phyloP scores from a whole-genome alignment of 2,329 filamentous ascomycete species.

The Ophiostoma pallidulum region DNA sequence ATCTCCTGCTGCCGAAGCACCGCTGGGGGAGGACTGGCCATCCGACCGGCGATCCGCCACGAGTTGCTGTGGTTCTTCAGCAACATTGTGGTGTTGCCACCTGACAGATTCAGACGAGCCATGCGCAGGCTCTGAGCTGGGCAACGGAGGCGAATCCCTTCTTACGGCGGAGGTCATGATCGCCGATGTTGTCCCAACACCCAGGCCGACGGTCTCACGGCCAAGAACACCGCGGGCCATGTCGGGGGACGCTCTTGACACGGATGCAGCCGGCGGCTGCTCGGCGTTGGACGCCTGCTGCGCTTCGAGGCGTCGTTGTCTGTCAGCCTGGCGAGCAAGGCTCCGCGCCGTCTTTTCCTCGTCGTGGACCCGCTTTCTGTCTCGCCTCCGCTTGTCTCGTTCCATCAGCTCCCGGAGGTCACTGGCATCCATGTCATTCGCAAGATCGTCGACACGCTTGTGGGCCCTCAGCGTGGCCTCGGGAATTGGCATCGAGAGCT shows the following conservation, averaged over 20 bases:
- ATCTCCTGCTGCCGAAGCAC: no score
- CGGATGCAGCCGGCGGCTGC: not conserved
- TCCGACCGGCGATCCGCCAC: not conserved
- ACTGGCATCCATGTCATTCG: slow-evolving; percentile 75
- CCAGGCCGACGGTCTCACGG: slow-evolving; percentile 47
- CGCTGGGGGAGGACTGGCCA: slow-evolving; percentile 1
- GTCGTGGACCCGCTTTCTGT: slow-evolving; percentile 61
- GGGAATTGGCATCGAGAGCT: slow-evolving; percentile 44
- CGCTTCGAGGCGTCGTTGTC: slow-evolving; percentile 36
- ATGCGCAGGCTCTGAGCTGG: not conserved
- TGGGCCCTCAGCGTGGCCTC: slow-evolving; percentile 52
- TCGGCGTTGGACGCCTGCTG: not conserved
- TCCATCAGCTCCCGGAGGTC: slow-evolving; percentile 86
- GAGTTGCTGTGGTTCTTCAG: slow-evolving; percentile 1
- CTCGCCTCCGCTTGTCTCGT: slow-evolving; percentile 69
- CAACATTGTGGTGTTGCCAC: slow-evolving; percentile 2
- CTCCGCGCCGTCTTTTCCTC: slow-evolving; percentile 57
- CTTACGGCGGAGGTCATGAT: slow-evolving; percentile 48
- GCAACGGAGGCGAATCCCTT: slow-evolving; percentile 23
- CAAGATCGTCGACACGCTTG: slow-evolving; percentile 60
- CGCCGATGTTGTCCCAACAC: slow-evolving; percentile 43
- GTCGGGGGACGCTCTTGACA: slow-evolving; percentile 26
- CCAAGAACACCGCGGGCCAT: slow-evolving; percentile 53
- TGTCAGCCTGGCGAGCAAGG: slow-evolving; percentile 56
- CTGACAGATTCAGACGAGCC: not conserved